Percentiles rank a stretch among this genome's conserved stretches.
Conservation (phyloP, 441 rosid species). For the Erysimum pusillum region DNA sequence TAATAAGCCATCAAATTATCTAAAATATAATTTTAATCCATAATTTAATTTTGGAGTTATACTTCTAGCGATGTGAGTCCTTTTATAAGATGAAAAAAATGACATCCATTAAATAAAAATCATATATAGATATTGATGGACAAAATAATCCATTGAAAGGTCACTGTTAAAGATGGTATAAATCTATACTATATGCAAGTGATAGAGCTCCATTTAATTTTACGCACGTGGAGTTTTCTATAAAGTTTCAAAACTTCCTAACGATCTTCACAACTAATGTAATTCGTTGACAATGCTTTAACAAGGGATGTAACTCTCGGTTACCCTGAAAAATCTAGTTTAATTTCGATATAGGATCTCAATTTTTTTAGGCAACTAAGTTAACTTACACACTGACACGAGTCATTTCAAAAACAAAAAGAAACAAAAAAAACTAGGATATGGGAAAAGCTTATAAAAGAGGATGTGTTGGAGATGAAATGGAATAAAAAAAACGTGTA, state of each 20-base stretch:
- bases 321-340: not conserved
- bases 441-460: not conserved
- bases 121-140: not conserved
- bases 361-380: not conserved
- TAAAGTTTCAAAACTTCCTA: not conserved
- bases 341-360: not conserved
- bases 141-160: not conserved
- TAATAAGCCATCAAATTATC: not conserved
- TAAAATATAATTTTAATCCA: not conserved
- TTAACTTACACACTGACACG: slow-evolving; percentile 2
- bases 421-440: not conserved
- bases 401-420: too few species aligned
- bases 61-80: not conserved
- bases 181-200: not conserved
- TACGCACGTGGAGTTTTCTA: not conserved
- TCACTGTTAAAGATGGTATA: not conserved
- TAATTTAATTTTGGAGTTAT: not conserved
- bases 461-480: too few species aligned
- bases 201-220: not conserved
- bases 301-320: slow-evolving; percentile 4
- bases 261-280: not conserved
- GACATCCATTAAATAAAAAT: not conserved
- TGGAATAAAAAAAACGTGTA: too few species aligned
- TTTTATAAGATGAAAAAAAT: not conserved
- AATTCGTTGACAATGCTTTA: slow-evolving; percentile 7